These are phyloP conservation scores for Coniochaeta hoffmannii DNA, from an alignment of 2,329 filamentous ascomycete genomes.

Conservation along the genomic window DNA sequence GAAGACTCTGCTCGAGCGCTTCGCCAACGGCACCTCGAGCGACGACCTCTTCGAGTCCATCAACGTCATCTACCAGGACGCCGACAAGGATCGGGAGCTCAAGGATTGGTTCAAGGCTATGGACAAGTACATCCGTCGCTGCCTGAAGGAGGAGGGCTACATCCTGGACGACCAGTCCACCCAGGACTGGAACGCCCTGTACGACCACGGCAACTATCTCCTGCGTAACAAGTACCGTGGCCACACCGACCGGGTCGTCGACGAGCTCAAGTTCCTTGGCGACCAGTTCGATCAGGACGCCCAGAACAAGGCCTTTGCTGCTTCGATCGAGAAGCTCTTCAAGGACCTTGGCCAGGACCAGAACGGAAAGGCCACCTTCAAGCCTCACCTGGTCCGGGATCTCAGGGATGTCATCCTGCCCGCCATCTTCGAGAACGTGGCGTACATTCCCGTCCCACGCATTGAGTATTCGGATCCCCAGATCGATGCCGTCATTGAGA, in stretches of 20 bases:
- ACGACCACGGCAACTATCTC: slow-evolving; percentile 79
- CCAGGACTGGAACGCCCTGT: slow-evolving; percentile 74
- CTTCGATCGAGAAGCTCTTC: slow-evolving; percentile 77
- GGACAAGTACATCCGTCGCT: slow-evolving; percentile 71
- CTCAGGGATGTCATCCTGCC: slow-evolving; percentile 82
- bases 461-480: slow-evolving; percentile 85
- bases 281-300: slow-evolving; percentile 85
- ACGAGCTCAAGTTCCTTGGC: slow-evolving; percentile 84
- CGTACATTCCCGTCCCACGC: slow-evolving; percentile 86
- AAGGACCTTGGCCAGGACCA: slow-evolving; percentile 78
- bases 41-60: slow-evolving; percentile 82
- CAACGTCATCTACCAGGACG: slow-evolving; percentile 77
- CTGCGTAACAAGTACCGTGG: slow-evolving; percentile 80
- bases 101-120: slow-evolving; percentile 82
- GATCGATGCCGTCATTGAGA: slow-evolving; percentile 87
- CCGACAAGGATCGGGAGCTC: slow-evolving; percentile 79
- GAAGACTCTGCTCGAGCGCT: slow-evolving; percentile 85
- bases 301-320: slow-evolving; percentile 74
- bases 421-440: slow-evolving; percentile 70
- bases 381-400: slow-evolving; percentile 88
- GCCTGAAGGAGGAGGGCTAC: slow-evolving; percentile 83
- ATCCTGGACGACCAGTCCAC: slow-evolving; percentile 77
- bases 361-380: slow-evolving; percentile 80
- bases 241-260: slow-evolving; percentile 78
- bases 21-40: slow-evolving; percentile 87